Conservation (phyloP, 2,329 filamentous ascomycete genomes). For the Hymenoscyphus infarciens region DNA sequence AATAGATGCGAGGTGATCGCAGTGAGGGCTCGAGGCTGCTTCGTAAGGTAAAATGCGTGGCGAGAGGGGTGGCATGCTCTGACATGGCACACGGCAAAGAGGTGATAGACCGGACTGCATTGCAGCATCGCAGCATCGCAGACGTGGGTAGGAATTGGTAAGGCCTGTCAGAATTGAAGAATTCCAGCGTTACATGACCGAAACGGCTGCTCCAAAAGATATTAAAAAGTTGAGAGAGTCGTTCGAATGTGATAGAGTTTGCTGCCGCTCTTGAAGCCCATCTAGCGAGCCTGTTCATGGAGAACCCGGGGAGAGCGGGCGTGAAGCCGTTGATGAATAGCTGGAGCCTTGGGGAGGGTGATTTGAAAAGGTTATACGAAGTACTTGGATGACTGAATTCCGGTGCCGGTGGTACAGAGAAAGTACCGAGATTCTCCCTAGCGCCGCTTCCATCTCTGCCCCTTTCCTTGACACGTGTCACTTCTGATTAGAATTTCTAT, state of each 20-base stretch:
- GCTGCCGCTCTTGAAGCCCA: neutral
- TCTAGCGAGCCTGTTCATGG: neutral
- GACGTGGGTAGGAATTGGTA: constrained; percentile 1
- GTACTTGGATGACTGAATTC: neutral
- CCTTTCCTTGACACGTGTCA: neutral
- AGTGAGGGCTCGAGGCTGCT: neutral
- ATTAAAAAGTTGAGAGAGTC: neutral
- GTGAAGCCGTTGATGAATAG: neutral
- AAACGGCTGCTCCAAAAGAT: neutral
- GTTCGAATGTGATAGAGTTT: neutral
- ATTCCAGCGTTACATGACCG: neutral
- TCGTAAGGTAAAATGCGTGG: neutral
- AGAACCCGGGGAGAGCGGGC: neutral
- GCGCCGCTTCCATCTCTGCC: neutral
- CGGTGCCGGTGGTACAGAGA: too few relatives aligned
- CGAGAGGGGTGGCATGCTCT: too few relatives aligned
- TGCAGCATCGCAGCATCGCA: neutral
- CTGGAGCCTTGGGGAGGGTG: neutral
- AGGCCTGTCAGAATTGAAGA: constrained; percentile 1
- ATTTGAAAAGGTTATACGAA: neutral
- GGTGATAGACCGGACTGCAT: neutral
- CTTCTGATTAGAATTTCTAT: too few relatives aligned
- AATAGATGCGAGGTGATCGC: neutral
- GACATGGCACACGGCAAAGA: neutral
- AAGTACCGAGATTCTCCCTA: neutral